Base-by-base conservation (phyloP, 2,329 filamentous ascomycete species). In the Fragosphaeria purpurea region DNA sequence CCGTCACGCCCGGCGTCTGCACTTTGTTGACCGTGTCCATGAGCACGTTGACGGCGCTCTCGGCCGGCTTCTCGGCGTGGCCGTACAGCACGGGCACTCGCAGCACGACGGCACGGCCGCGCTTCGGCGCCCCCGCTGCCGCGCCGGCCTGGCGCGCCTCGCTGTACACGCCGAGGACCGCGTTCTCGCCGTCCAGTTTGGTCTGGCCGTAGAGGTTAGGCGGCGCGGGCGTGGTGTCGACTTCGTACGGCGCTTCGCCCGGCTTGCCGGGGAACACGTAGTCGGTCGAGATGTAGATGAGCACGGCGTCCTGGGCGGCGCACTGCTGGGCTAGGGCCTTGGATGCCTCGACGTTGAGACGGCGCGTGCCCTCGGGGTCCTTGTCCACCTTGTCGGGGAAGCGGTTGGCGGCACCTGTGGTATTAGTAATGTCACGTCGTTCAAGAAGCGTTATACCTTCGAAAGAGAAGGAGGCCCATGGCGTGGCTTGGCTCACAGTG, bases 21-120 rank as follows among this genome's bases (percentile, higher is more conserved):
- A 82, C 77, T 63, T 86, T 86, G 79, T 80, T 84, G 6, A 95
- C 75, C 1, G 76, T 71, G 48, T 91, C 86, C 67, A 95, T 77
- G 45, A 96, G 73, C 1, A 83, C 75, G 61, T 95, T 95, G 43
- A 95, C 79, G 0, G 90, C 88, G 59, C 86, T 93, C 67, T 95
- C 88, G 4, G 77, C 73, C 3, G 83, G 76, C 43, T 67, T 76
- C 57, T 87, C 77, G 1, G 82, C 82, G n/a, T 81, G 71, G 1
- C 89, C 90, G 62, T 95, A 95, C 12, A 95, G 72, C 12, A 95
- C 82, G 0, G 89, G 89, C 5, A 95, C 86, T 11, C 88, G 77
- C 47, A 95, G 72, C 5, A 91, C 80, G 0, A 91, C 74, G 0
- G 78, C 85, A 22, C 77, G 67, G 0, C 79, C 79, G 4, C 67